Base-by-base conservation (phyloP, 1,284 basidiomycete genomes). In the Moesziomyces aphidis region DNA sequence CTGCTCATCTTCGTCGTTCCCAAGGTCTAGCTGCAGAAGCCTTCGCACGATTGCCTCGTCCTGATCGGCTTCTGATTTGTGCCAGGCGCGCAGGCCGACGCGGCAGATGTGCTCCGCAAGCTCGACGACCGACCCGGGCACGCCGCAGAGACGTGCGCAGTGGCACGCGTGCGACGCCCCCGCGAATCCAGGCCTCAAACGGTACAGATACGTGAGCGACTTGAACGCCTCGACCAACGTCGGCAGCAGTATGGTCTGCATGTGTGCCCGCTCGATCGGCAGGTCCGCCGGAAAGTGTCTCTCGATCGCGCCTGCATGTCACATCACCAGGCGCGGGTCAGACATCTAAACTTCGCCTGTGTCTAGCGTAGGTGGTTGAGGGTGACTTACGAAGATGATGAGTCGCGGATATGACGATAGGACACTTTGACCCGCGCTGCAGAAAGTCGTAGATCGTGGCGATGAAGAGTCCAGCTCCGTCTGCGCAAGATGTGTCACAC, bases 391-490 rank as follows among this genome's bases (percentile, higher is more conserved):
- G 59, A 21, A 75, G 53, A 44, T 75, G 73, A 23, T 75, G 73
- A 1, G 73, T 75, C 9, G 73, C 63, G 28, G 73, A 59, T 5
- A 76, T 15, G 22, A 76, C 68, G 21, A 71, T 61, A 0, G 73
- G 73, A 42, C 73, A 72, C 2, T 61, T 46, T 5, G 24, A 23
- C 1, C 61, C 68, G 11, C 73, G 62, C 21, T 72, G 24, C 26
- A 76, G n/a, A 34, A 72, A 76, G 4, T 72, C 64, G 55, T 51
- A 49, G 49, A 76, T 68, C 23, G 68, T 63, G 7, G 73, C 63
- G 21, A 67, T 59, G 50, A 76, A 76, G 8, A 76, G 58, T 3
- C 68, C 73, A 10, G 73, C 73, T 23, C 73, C 73, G 21, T 76
- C 73, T 76, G 3, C 15, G 31, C 13, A 5, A 13, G 6, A 51